Evolutionary conservation across 768 basidiomycete species (phyloP), one percentile per base, ranked within the genome.

Genomic region (Suillus lakei): DNA sequence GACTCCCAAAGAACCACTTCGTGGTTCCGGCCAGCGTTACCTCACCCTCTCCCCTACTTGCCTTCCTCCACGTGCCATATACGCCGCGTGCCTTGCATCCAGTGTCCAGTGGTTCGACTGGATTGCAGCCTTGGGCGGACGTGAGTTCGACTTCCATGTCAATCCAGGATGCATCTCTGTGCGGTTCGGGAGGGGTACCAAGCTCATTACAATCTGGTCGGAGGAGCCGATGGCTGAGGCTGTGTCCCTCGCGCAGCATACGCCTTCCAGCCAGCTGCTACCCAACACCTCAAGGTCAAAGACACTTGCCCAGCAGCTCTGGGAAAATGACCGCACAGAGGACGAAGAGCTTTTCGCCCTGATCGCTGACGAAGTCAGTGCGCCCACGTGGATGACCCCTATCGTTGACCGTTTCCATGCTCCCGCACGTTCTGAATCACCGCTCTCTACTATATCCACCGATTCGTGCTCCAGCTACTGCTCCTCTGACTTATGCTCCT

Each of bases 81-180:
- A 92, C 78, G 77, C 85, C 61, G 89, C 91, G 15, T 93, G 92
- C 77, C 79, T 88, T 64, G 81, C 87, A 28, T 81, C 89, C 39
- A 86, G 86, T 64, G 83, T 93, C 34, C 89, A 91, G 71, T 94
- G 92, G 92, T 88, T 88, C 65, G 87, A 91, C 73, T 94, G 92
- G 92, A 91, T 92, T 62, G 70, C 82, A 54, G 80, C 85, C 65
- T 85, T 93, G 51, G 91, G 92, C 16, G 83, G 85, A 69, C 78
- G 80, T 64, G 89, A 91, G 78, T 88, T 93, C 72, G 92, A 93
- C 76, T 84, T 94, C 66, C 89, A 91, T 77, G 85, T 92, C 70
- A 90, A 93, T 74, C 92, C 92, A 67, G 92, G 91, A 66, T 88
- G 85, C 74, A 86, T 94, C 68, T 88, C 88, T 66, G 79, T 91